Evolutionary conservation across 306 rosid species (phyloP), one percentile per base, ranked within the genome.

Genomic region (Begonia fuchsioides): DNA sequence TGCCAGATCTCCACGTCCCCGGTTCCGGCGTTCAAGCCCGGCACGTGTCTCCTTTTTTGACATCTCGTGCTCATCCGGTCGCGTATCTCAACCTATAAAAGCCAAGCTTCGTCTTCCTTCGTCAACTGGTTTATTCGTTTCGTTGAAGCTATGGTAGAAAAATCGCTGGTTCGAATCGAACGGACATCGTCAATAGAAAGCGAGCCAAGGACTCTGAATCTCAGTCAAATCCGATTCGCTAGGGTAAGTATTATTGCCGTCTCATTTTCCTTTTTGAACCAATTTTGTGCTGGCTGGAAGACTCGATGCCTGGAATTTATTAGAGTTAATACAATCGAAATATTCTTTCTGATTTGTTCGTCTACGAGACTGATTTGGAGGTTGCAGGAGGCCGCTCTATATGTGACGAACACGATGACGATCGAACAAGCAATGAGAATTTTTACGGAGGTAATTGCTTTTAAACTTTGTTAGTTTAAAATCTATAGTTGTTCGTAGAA

Each of bases 121-220:
- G 5, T 5, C 8, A 26, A 26, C 35, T 3, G 7, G 35, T 26
- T 4, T 26, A n/a, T 26, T 26, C 8, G 0, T 26, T 26, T 26
- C 35, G 8, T 26, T 26, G 35, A 26, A 26, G 35, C 35, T 1
- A 26, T 26, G 35, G 35, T 8, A 26, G 35, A 26, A 4, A 26
- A 5, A 26, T 26, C 35, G 35, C 35, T 26, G 35, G 35, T 26
- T 26, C 35, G 59, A n/a, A 65, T 78, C 38, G 69, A 70, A 12
- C 66, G 93, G 53, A 81, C 64, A 55, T 81, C 82, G 5, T 86
- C 95, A 0, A 86, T 86, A 38, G 95, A 86, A 52, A 73, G 63
- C 16, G 95, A 86, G 72, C 95, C 95, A 16, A 78, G 73, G 15
- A 78, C 95, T 64, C 76, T 86, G 3, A 41, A 52, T 39, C 55